Evolutionary conservation across 2,329 filamentous ascomycete genomes (phyloP).

Genomic region (Penicillium nordicum): DNA sequence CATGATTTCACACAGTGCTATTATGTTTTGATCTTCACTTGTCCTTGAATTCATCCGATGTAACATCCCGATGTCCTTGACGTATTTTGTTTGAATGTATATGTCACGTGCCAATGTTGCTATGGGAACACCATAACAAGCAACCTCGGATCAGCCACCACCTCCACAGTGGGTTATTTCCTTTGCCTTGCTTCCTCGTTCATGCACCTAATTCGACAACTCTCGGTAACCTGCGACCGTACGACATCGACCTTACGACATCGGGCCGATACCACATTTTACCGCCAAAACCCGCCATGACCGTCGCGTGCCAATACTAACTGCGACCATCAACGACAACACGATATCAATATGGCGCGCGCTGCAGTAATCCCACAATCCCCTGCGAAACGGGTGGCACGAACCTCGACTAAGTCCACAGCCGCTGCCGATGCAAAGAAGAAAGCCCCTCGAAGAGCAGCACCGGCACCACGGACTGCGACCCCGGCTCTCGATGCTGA

Average conservation of each 20-base stretch:
- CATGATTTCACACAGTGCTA: neutral
- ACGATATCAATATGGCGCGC: slow-evolving; percentile 19
- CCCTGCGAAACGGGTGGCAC: slow-evolving; percentile 18
- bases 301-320: slow-evolving; percentile 1
- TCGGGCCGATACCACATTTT: slow-evolving; percentile 4
- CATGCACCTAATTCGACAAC: slow-evolving; percentile 10
- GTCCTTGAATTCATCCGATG: neutral
- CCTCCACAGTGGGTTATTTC: slow-evolving; percentile 12
- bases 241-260: neutral
- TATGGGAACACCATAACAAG: slow-evolving; percentile 17
- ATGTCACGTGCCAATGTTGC: slow-evolving; percentile 11
- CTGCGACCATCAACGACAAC: slow-evolving; percentile 4
- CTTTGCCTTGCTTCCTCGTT: slow-evolving; percentile 7
- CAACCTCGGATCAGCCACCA: slow-evolving; percentile 10
- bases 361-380: slow-evolving; percentile 23
- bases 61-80: neutral
- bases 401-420: slow-evolving; percentile 16
- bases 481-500: slow-evolving; percentile 8
- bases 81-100: neutral
- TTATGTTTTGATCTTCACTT: neutral
- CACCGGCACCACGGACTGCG: neutral
- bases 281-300: slow-evolving; percentile 17
- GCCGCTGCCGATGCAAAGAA: slow-evolving; percentile 15
- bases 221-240: neutral
- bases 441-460: slow-evolving; percentile 1